Percentiles rank a stretch among this genome's conserved stretches.
Conservation (phyloP, 2,329 filamentous ascomycete species). For the Aspergillus awamori region DNA sequence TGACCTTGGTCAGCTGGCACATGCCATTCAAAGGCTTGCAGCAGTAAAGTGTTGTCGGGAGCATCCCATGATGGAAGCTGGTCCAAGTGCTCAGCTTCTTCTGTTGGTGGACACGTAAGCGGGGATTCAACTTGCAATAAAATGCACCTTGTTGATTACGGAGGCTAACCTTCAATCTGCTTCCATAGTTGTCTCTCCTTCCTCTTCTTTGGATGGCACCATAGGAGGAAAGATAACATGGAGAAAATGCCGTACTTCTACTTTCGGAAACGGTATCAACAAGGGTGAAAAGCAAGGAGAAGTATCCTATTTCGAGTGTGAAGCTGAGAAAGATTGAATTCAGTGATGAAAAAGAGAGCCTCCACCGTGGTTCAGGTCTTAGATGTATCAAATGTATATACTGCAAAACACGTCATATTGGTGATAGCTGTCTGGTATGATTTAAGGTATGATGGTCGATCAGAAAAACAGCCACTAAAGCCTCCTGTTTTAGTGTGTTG, state of each 20-base stretch:
- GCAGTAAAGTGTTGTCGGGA: conserved; percentile 54
- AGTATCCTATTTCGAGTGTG: neutral
- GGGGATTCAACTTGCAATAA: neutral
- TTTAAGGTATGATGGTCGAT: neutral
- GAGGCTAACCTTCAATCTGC: conserved; percentile 28
- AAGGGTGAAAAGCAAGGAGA: neutral
- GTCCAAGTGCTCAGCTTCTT: conserved; percentile 28
- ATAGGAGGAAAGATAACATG: conserved; percentile 17
- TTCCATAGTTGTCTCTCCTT: conserved; percentile 23
- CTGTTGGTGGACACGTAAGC: conserved; percentile 17
- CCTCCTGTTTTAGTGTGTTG: neutral
- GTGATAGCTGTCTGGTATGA: neutral
- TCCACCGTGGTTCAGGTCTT: neutral
- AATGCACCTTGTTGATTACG: neutral
- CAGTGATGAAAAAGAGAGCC: neutral
- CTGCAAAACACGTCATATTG: conserved; percentile 9
- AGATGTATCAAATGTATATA: conserved; percentile 11
- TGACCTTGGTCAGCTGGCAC: conserved; percentile 63
- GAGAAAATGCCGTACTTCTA: neutral
- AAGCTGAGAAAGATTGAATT: neutral
- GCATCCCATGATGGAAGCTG: conserved; percentile 35
- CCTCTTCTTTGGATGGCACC: conserved; percentile 16
- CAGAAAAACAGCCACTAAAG: neutral
- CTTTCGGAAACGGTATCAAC: neutral
- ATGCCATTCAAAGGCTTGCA: conserved; percentile 76